Base-by-base conservation (phyloP, 164 flowering plant genomes). In the Saururus chinensis region DNA sequence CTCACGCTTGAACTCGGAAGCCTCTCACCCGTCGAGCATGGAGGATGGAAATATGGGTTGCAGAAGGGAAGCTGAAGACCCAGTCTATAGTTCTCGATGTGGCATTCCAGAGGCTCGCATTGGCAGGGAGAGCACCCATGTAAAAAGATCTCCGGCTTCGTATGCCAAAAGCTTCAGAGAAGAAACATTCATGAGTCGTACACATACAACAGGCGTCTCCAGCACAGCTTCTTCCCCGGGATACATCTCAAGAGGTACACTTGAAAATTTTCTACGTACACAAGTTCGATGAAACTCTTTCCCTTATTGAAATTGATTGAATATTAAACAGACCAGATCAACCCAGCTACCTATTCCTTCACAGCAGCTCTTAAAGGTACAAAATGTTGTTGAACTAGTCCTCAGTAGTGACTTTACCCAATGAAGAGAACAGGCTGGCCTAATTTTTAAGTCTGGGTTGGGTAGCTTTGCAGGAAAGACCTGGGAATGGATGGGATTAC, bases 191-290 rank as follows among this genome's bases (percentile, higher is more conserved):
- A 77, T 70, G 68, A 84, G 92, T 53, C 80, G 84, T 53, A 64
- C 83, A 71, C 63, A 65, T n/a, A 76, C 95, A 63, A 80, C 75
- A 64, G 75, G 84, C 60, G 78, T 88, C 66, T 82, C 95, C 42
- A 84, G 92, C 78, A 82, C 97, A 64, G 89, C 83, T 60, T 90
- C 95, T 58, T 90, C 97, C 60, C 97, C 97, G 64, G 97, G 95
- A 26, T 86, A 83, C 76, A 54, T 78, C 35, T 53, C 79, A 26
- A 78, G 57, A 81, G 92, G 96, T 86, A 76, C 37, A 12, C 35
- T 51, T 23, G 51, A 21, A 59, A n/a, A n/a, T n/a, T n/a, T n/a
- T n/a, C n/a, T n/a, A n/a, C n/a, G n/a, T n/a, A n/a, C 55, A 25
- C 13, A 42, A 4, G 10, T 19, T 25, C 52, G 9, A 17, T 45